phyloP scores from a whole-genome alignment of 2,329 filamentous ascomycete genomes.

The Fusarium kyushuense region DNA sequence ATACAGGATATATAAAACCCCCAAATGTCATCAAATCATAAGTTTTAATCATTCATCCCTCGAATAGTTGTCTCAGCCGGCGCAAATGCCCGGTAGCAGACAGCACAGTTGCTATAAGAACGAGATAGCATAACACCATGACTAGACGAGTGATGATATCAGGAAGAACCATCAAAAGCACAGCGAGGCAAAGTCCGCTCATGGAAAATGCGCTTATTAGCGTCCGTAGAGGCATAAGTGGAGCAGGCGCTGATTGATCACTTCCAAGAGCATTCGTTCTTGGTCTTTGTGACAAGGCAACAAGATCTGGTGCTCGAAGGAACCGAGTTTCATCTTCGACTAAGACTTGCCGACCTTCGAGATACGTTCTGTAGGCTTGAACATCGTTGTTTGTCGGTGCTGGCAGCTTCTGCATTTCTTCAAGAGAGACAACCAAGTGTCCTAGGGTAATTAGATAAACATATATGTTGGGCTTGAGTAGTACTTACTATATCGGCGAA shows the following conservation, averaged over 20 bases:
- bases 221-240: slow-evolving; percentile 20
- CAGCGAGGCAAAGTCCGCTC: slow-evolving; percentile 29
- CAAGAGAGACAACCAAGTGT: slow-evolving; percentile 69
- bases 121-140: slow-evolving; percentile 29
- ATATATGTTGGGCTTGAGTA: no score
- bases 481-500: slow-evolving; percentile 31
- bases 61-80: slow-evolving; percentile 28
- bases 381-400: slow-evolving; percentile 63
- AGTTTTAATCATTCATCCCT: slow-evolving; percentile 5
- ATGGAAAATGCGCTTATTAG: slow-evolving; percentile 34
- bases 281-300: slow-evolving; percentile 14
- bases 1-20: not conserved
- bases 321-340: slow-evolving; percentile 71
- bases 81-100: slow-evolving; percentile 29
- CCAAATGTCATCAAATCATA: not conserved
- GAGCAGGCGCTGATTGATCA: slow-evolving; percentile 7
- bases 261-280: slow-evolving; percentile 10
- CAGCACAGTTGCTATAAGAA: slow-evolving; percentile 27
- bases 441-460: slow-evolving; percentile 54
- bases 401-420: slow-evolving; percentile 63
- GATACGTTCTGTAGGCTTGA: slow-evolving; percentile 63
- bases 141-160: slow-evolving; percentile 31
- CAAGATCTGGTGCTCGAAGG: slow-evolving; percentile 56
- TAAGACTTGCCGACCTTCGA: slow-evolving; percentile 63
- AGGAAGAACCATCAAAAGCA: slow-evolving; percentile 30